Evolutionary conservation across 805 yeast species (phyloP), one percentile per base, ranked within the genome.

Genomic region (Lipomyces mesembrius): DNA sequence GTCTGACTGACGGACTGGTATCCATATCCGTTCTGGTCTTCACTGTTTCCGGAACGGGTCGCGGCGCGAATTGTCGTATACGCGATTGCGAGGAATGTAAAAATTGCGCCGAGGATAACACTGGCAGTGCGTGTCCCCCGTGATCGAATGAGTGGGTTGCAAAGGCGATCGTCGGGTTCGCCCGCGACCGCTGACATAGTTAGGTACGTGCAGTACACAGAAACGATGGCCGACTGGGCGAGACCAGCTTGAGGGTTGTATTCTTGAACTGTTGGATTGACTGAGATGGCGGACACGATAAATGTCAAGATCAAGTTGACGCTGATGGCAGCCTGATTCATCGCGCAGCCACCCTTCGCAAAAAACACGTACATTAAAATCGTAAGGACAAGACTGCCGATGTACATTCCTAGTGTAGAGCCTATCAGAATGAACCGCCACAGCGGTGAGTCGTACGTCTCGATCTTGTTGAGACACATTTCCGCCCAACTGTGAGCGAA

Each of bases 401-500:
- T 71, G 76, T 93, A 95, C 98, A 95, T 92, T 25, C 85, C 76
- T 57, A 88, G 80, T 0, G 99, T 95, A 0, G 98, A 97, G 3
- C 96, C 91, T 35, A 95, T 85, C 56, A 95, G 81, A 9, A 94
- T 79, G 55, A 85, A 82, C 73, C 91, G 86, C 98, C 98, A 95
- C 72, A 90, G 83, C 14, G 78, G 75, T 63, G 85, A 87, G 57
- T 87, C 90, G 65, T 90, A 94, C 73, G 88, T 87, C 76, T 95
- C 98, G 54, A 95, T 91, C 73, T 92, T 90, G 71, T 89, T 92
- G 62, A 95, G 83, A 77, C 99, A 95, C 7, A 90, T 90, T 74
- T 95, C 99, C 0, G 98, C 98, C 97, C 98, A 95, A 72, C 94
- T 94, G 78, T 95, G 98, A 3, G 99, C 98, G 82, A 92, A 95